Percentiles rank a stretch among this genome's conserved stretches.
Evolutionary conservation across 2,329 filamentous ascomycete species (phyloP).

Genomic region (Dryadomyces quercus-mongolicae): DNA sequence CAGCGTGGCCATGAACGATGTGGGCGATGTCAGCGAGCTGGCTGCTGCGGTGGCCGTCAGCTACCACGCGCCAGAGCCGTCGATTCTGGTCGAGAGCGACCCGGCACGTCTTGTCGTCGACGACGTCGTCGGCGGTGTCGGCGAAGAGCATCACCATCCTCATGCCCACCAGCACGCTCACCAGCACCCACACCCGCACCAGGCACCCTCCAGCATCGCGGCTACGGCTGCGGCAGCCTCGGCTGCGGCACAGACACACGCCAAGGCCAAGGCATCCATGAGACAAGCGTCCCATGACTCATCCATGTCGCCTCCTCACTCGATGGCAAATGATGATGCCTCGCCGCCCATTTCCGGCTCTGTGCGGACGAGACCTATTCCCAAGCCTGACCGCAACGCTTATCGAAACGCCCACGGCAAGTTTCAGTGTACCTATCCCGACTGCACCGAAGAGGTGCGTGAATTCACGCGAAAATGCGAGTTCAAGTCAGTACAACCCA

Average conservation of each 20-base stretch:
- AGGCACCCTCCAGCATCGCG: conserved; percentile 8
- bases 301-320: conserved; percentile 2
- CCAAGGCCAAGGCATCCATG: not conserved
- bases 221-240: conserved; percentile 6
- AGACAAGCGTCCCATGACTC: conserved; percentile 1
- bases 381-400: conserved; percentile 45
- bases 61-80: conserved; percentile 9
- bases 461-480: conserved; percentile 78
- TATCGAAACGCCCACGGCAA: conserved; percentile 59
- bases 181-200: not conserved
- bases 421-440: conserved; percentile 59
- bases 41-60: conserved; percentile 9
- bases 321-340: not conserved
- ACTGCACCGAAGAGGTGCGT: conserved; percentile 52
- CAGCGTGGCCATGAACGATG: conserved; percentile 6
- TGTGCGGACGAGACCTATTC: conserved; percentile 38
- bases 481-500: conserved; percentile 64
- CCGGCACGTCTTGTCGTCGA: conserved; percentile 6
- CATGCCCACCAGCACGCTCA: not conserved
- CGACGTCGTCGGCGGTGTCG: conserved; percentile 1
- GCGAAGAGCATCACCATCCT: not conserved
- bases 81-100: conserved; percentile 11
- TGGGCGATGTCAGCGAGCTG: conserved; percentile 11
- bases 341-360: not conserved
- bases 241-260: not conserved